phyloP scores from a whole-genome alignment of 2,329 filamentous ascomycete species.

The Paraphoma chrysanthemicola region DNA sequence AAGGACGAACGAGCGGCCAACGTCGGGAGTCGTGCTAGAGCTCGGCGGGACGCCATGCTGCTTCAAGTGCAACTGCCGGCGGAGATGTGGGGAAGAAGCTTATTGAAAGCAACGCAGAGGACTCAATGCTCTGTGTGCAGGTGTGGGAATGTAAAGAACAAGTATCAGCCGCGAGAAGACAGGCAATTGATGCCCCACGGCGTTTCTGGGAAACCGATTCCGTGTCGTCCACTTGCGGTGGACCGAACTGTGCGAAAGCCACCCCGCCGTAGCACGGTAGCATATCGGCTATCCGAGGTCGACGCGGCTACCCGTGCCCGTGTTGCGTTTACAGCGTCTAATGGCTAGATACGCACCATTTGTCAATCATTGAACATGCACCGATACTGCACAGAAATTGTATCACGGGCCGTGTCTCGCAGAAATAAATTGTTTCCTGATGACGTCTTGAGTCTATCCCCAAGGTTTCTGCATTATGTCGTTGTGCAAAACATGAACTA shows the following conservation, averaged over 20 bases:
- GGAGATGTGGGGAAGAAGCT: constrained; percentile 7
- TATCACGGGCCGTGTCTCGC: not conserved
- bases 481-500: constrained; percentile 30
- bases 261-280: constrained; percentile 6
- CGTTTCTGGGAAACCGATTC: constrained; percentile 22
- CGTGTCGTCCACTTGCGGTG: constrained; percentile 14
- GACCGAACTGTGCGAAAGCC: constrained; percentile 4
- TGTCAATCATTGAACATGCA: not conserved
- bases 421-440: not conserved
- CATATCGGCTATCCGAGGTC: constrained; percentile 9
- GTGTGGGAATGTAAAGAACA: not conserved
- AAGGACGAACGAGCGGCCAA: constrained; percentile 48
- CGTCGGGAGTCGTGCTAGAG: constrained; percentile 51
- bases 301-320: constrained; percentile 2
- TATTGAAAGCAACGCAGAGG: constrained; percentile 5
- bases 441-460: constrained; percentile 5
- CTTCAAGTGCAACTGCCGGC: constrained; percentile 22
- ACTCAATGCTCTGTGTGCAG: not conserved
- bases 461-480: constrained; percentile 21
- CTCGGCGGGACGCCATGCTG: constrained; percentile 55
- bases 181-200: constrained; percentile 14
- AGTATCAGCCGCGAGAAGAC: constrained; percentile 3
- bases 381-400: not conserved
- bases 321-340: constrained; percentile 11
- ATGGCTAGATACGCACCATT: constrained; percentile 1